phyloP scores from a whole-genome alignment of 306 rosid genomes.

The Fragaria vesca region DNA sequence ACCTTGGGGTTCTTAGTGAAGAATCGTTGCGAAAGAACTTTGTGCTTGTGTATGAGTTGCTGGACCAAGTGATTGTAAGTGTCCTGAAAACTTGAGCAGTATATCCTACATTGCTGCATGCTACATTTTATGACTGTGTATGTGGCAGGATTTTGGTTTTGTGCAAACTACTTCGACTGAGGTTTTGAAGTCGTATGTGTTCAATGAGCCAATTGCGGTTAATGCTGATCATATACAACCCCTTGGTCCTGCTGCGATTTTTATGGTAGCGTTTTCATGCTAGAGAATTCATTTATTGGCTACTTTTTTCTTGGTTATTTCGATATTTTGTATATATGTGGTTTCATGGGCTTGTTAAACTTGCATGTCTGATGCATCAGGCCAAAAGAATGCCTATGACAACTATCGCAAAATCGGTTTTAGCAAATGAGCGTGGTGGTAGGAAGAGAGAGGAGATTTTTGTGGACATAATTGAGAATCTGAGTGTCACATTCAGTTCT shows the following conservation, averaged over 20 bases:
- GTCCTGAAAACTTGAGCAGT: background rate
- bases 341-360: conserved; percentile 28
- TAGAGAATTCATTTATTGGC: background rate
- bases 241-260: conserved; percentile 75
- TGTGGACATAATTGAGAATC: conserved; percentile 91
- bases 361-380: conserved; percentile 40
- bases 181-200: conserved; percentile 77
- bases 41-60: conserved; percentile 90
- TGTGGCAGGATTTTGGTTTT: conserved; percentile 83
- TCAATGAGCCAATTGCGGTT: conserved; percentile 80
- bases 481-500: conserved; percentile 90
- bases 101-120: background rate
- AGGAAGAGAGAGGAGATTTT: conserved; percentile 92
- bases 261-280: conserved; percentile 53
- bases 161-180: conserved; percentile 94
- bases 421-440: conserved; percentile 89
- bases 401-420: conserved; percentile 82
- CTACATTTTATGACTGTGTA: background rate
- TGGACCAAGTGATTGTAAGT: conserved; percentile 91
- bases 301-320: conserved; percentile 10
- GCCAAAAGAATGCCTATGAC: conserved; percentile 87
- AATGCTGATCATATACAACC: conserved; percentile 65
- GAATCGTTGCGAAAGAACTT: conserved; percentile 86
- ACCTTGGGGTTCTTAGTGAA: conserved; percentile 90
- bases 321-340: conserved; percentile 9